phyloP scores from a whole-genome alignment of 2,329 filamentous ascomycete genomes.

The Bisporella sp. region DNA sequence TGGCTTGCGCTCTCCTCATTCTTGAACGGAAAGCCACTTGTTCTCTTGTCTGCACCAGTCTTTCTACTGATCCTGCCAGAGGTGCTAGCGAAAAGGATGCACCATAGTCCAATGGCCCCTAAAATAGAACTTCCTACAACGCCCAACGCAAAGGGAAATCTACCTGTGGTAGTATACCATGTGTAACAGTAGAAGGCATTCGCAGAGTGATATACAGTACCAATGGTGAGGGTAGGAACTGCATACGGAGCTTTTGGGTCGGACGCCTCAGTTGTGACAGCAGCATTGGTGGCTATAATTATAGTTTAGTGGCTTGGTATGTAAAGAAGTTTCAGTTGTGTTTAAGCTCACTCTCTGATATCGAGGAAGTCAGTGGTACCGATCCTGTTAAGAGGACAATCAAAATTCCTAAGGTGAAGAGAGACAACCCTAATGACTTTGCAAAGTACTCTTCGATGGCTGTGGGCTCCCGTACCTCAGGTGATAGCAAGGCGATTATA shows the following conservation, averaged over 20 bases:
- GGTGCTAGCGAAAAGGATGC: slow-evolving; percentile 38
- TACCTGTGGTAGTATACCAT: slow-evolving; percentile 43
- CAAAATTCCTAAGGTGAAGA: slow-evolving; percentile 49
- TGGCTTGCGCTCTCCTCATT: slow-evolving; percentile 40
- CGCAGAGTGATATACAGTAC: slow-evolving; percentile 48
- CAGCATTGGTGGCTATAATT: slow-evolving; percentile 19
- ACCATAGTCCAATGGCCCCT: slow-evolving; percentile 54
- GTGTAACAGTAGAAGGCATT: slow-evolving; percentile 54
- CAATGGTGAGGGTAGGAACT: slow-evolving; percentile 51
- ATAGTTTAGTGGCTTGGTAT: neutral
- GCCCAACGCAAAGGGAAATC: slow-evolving; percentile 45
- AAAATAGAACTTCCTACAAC: slow-evolving; percentile 42
- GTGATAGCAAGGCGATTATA: slow-evolving; percentile 51
- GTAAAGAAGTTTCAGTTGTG: too few relatives aligned
- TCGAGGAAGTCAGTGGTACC: slow-evolving; percentile 46
- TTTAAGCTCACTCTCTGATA: slow-evolving; percentile 19
- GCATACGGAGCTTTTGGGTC: slow-evolving; percentile 49
- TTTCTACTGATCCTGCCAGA: slow-evolving; percentile 50
- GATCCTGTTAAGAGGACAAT: slow-evolving; percentile 56
- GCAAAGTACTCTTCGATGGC: slow-evolving; percentile 58
- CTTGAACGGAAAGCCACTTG: slow-evolving; percentile 57
- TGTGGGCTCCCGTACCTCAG: slow-evolving; percentile 49
- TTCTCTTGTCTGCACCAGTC: slow-evolving; percentile 62
- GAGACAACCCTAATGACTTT: slow-evolving; percentile 49
- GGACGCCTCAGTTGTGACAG: slow-evolving; percentile 34